These are phyloP conservation scores for Otatea glauca DNA, from an alignment of 176 grass and related monocot genomes.

Conservation along the genomic window DNA sequence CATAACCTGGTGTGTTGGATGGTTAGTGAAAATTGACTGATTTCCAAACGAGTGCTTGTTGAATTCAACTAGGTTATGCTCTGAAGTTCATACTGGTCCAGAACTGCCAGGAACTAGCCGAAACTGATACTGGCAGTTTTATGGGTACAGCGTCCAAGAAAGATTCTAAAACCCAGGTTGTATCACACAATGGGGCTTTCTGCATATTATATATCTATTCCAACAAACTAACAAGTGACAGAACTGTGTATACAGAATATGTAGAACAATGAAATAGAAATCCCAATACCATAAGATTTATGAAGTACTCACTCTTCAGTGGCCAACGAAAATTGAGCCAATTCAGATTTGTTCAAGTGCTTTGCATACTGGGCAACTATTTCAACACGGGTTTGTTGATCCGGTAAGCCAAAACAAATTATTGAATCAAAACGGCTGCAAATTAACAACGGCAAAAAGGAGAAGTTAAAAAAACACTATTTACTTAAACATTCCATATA, in stretches of 20 bases:
- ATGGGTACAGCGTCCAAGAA: neutral
- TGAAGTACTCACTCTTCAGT: conserved; percentile 78
- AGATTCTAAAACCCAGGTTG: conserved; percentile 1
- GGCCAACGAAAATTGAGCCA: conserved; percentile 64
- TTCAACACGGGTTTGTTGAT: conserved; percentile 72
- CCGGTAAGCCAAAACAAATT: conserved; percentile 78
- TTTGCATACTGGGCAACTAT: conserved; percentile 94
- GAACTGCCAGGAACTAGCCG: neutral
- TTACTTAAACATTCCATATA: conserved; percentile 11
- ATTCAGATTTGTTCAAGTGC: conserved; percentile 73
- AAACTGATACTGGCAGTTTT: conserved; percentile 13
- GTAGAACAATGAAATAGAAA: conserved; percentile 8
- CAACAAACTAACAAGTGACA: neutral
- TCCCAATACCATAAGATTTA: neutral
- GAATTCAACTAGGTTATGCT: conserved; percentile 16
- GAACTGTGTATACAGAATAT: neutral
- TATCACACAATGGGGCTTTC: neutral
- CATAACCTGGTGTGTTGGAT: neutral
- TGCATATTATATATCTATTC: neutral
- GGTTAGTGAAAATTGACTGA: neutral
- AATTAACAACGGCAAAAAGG: conserved; percentile 36
- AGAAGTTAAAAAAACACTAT: conserved; percentile 5
- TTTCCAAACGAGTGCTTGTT: neutral
- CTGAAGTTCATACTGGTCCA: neutral
- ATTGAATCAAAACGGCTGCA: conserved; percentile 97